phyloP scores from a whole-genome alignment of 192 early-diverging fungal species.

The Umbelopsis vinacea region DNA sequence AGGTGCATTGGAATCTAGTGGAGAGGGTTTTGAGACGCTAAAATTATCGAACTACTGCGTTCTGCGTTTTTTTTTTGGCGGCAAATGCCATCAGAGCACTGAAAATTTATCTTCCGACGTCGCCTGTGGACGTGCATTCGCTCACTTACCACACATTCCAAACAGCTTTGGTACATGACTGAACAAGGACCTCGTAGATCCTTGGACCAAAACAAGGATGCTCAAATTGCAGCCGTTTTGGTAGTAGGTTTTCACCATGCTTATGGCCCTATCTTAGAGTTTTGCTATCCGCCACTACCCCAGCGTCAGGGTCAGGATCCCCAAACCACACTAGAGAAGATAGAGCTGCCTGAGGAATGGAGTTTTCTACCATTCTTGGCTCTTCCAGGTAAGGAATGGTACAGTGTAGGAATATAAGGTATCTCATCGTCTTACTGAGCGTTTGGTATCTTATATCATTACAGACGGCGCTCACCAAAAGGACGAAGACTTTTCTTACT shows the following conservation, averaged over 20 bases:
- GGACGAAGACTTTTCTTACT: conserved; percentile 84
- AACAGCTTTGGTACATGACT: background rate
- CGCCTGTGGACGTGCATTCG: background rate
- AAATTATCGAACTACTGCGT: too few relatives aligned
- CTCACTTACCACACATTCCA: background rate
- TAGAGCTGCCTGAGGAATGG: conserved; percentile 81
- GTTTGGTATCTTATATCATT: background rate
- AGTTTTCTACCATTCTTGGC: conserved; percentile 81
- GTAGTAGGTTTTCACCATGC: conserved; percentile 53
- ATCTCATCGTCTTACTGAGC: background rate
- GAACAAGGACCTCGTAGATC: conserved; percentile 23
- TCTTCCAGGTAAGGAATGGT: conserved; percentile 60
- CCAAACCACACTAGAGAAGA: conserved; percentile 34
- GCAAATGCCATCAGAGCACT: background rate
- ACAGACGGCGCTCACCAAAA: conserved; percentile 76
- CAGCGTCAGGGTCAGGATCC: conserved; percentile 29
- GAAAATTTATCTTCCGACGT: conserved; percentile 13
- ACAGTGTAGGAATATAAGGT: background rate
- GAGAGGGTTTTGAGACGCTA: too few relatives aligned
- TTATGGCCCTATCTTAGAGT: conserved; percentile 59
- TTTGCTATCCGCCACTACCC: conserved; percentile 54
- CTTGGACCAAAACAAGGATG: conserved; percentile 37
- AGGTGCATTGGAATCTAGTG: too few relatives aligned
- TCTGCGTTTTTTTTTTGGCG: too few relatives aligned
- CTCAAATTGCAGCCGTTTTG: conserved; percentile 40